Percentiles rank a stretch among this genome's conserved stretches.
phyloP scores from a whole-genome alignment of 2,329 filamentous ascomycete species.

The Diaporthe vexans region DNA sequence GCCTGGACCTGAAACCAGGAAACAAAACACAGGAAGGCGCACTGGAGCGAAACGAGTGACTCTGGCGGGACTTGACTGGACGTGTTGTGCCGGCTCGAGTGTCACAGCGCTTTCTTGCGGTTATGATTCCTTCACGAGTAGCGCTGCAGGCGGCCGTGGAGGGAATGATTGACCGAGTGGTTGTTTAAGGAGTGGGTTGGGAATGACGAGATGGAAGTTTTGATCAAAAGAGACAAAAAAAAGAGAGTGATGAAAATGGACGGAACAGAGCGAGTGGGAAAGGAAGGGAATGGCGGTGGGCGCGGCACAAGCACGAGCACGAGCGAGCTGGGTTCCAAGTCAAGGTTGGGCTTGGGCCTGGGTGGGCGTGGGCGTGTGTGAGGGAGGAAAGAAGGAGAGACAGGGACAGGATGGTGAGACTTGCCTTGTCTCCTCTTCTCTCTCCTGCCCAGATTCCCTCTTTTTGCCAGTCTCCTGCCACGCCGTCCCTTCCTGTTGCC shows the following conservation, averaged over 20 bases:
- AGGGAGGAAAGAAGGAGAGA: constrained; percentile 39
- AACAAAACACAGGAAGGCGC: constrained; percentile 29
- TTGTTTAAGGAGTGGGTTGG: constrained; percentile 24
- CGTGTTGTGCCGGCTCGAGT: constrained; percentile 15
- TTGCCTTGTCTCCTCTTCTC: constrained; percentile 19
- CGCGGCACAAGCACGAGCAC: constrained; percentile 26
- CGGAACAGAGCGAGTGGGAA: constrained; percentile 9
- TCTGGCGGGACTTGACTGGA: constrained; percentile 21
- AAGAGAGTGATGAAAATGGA: constrained; percentile 32
- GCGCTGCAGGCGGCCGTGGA: constrained; percentile 22
- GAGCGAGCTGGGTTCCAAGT: constrained; percentile 30
- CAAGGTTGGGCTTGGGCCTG: constrained; percentile 28
- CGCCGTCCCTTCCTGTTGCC: constrained; percentile 29
- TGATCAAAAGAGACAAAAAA: constrained; percentile 32
- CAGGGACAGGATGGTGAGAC: constrained; percentile 35
- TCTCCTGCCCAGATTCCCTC: constrained; percentile 3
- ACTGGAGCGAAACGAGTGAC: constrained; percentile 32
- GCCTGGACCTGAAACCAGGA: constrained; percentile 34
- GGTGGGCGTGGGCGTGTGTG: constrained; percentile 29
- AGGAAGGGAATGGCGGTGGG: constrained; percentile 36
- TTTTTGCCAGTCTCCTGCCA: constrained; percentile 21
- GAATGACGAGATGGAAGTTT: constrained; percentile 12
- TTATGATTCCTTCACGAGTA: not conserved
- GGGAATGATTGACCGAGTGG: constrained; percentile 26
- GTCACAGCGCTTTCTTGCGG: constrained; percentile 8